A percentile compares a stretch with the other conserved stretches of the same genome.
phyloP scores from a whole-genome alignment of 441 rosid species.

The Gossypium schwendimanii region DNA sequence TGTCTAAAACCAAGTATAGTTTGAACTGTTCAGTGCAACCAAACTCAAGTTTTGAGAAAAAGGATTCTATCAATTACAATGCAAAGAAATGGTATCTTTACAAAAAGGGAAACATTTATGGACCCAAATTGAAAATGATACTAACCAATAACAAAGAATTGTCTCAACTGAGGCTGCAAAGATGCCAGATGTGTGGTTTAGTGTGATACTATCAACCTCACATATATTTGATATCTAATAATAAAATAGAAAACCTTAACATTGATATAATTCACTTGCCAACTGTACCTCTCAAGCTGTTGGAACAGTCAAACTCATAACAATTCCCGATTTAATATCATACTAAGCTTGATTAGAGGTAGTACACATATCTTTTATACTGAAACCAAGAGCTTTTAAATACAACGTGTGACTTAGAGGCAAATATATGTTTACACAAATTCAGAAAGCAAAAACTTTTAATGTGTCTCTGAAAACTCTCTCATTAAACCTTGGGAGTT shows the following conservation, averaged over 20 bases:
- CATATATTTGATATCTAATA: background rate
- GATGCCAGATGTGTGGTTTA: background rate
- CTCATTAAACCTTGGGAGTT: background rate
- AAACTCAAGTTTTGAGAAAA: background rate
- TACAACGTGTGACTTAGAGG: background rate
- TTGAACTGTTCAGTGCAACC: background rate
- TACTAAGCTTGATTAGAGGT: background rate
- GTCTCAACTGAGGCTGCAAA: background rate
- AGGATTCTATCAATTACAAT: background rate
- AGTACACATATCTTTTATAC: background rate
- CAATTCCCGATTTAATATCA: background rate
- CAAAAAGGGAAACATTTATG: background rate
- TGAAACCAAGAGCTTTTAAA: background rate
- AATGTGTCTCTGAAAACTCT: background rate
- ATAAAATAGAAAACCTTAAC: background rate
- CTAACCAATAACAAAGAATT: background rate
- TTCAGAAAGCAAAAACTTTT: background rate
- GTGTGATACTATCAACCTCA: background rate
- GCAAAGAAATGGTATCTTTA: background rate
- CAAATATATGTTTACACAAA: background rate
- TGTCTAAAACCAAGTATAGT: constrained; percentile 1
- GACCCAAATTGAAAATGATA: background rate
- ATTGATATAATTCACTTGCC: background rate
- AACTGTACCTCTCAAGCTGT: background rate
- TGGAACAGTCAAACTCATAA: background rate